Base-by-base conservation (phyloP, 768 basidiomycete genomes). In the Tremella fuciformis region DNA sequence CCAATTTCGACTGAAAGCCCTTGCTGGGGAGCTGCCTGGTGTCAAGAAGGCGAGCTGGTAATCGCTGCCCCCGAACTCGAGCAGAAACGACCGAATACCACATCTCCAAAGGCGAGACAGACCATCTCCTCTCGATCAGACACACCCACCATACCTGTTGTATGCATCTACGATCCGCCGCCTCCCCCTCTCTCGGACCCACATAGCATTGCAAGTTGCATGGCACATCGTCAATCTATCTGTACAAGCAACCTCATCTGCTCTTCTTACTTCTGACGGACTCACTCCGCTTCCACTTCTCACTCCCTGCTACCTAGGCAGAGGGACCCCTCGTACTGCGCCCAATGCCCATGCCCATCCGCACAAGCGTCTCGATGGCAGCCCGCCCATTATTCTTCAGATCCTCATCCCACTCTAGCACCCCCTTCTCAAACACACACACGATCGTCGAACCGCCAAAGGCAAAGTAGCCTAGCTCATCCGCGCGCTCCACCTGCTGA, bases 361-460 rank as follows among this genome's bases (percentile, higher is more conserved):
- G 85, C 8, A 93, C 89, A 22, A 92, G 83, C 0, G 91, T 93
- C 79, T 93, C 91, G 21, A 98, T 81, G n/a, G 86, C 84, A 1
- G 89, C 88, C 26, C 81, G 79, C n/a, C 88, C 86, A 74, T 96
- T 96, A 56, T 87, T 80, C 29, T 91, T 65, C 16, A 96, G 76
- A 76, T 97, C 93, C 63, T 92, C 88, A 67, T 98, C 94, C 88
- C 91, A 99, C 70, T 86, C 81, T 13, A 97, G 83, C 2, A 78
- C 82, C 7, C 87, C 88, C 71, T 86, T 89, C 77, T 92, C 90
- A 66, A 97, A 92, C 16, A 97, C 76, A 44, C 89, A 78, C 40
- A 98, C 92, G 62, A 96, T 89, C 11, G 92, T 93, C 25, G 90
- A 93, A 0, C 91, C 92, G 55, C 90, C 94, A 67, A 97, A 98